Evolutionary conservation across 2,329 filamentous ascomycete genomes (phyloP).

Genomic region (Colletotrichum simmondsii): DNA sequence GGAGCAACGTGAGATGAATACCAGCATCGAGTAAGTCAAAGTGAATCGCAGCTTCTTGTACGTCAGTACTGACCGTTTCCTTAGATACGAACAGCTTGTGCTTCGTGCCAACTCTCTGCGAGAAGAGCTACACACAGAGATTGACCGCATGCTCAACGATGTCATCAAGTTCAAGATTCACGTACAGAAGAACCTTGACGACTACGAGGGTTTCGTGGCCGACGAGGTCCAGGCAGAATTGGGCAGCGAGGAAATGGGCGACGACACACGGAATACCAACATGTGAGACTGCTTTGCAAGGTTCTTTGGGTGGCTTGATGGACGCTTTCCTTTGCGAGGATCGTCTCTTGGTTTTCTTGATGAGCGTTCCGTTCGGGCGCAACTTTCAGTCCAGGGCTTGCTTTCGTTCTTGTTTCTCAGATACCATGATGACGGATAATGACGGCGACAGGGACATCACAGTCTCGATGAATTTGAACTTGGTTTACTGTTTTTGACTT

Average conservation of each 20-base stretch:
- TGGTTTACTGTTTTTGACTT: background rate
- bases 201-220: slow-evolving; percentile 93
- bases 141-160: slow-evolving; percentile 95
- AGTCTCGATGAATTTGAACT: slow-evolving; percentile 2
- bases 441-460: slow-evolving; percentile 2
- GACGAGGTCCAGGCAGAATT: slow-evolving; percentile 92
- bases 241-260: slow-evolving; percentile 68
- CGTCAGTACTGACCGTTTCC: background rate
- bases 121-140: slow-evolving; percentile 98
- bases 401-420: slow-evolving; percentile 21
- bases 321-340: slow-evolving; percentile 16
- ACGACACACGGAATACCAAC: slow-evolving; percentile 65
- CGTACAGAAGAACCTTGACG: slow-evolving; percentile 89
- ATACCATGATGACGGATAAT: slow-evolving; percentile 34
- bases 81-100: slow-evolving; percentile 90
- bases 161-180: slow-evolving; percentile 99
- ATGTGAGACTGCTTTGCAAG: slow-evolving; percentile 44
- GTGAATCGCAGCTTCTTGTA: background rate
- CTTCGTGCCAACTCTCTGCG: slow-evolving; percentile 83
- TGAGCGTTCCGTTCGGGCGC: slow-evolving; percentile 21
- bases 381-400: slow-evolving; percentile 5
- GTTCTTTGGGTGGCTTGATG: slow-evolving; percentile 28
- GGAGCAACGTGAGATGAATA: slow-evolving; percentile 96
- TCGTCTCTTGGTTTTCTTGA: slow-evolving; percentile 7
- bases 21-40: slow-evolving; percentile 86